Conservation (phyloP, 805 yeast species). For the Ogataea methanolica region DNA sequence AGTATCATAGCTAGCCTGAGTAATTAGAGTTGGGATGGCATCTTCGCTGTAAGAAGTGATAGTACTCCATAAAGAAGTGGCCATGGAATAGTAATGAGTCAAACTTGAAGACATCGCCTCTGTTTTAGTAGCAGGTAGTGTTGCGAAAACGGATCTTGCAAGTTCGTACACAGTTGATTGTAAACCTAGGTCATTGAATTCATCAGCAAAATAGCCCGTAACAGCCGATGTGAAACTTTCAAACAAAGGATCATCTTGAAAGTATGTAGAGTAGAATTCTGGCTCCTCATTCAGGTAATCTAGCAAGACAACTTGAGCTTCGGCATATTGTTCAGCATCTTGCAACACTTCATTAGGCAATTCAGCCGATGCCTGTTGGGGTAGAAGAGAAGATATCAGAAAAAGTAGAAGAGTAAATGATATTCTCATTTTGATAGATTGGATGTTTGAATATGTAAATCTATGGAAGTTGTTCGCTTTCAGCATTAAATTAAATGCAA, state of each 20-base stretch:
- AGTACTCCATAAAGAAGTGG: background rate
- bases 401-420: no score
- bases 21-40: background rate
- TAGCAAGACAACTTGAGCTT: background rate
- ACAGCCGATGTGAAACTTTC: slow-evolving; percentile 1
- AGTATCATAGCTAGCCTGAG: background rate
- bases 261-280: slow-evolving; percentile 2
- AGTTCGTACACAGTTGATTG: background rate
- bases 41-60: background rate
- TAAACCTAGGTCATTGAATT: slow-evolving; percentile 1
- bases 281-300: background rate
- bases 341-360: background rate
- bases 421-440: background rate
- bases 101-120: background rate
- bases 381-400: background rate
- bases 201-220: background rate
- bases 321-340: slow-evolving; percentile 1
- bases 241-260: background rate
- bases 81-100: background rate
- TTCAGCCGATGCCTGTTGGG: background rate
- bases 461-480: background rate
- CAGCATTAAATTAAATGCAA: background rate
- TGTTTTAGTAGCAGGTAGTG: slow-evolving; percentile 1
- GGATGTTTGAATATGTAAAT: background rate
- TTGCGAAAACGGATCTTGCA: background rate